These are phyloP conservation scores for Fusarium graminum DNA, from an alignment of 2,329 filamentous ascomycete genomes.

Conservation along the genomic window DNA sequence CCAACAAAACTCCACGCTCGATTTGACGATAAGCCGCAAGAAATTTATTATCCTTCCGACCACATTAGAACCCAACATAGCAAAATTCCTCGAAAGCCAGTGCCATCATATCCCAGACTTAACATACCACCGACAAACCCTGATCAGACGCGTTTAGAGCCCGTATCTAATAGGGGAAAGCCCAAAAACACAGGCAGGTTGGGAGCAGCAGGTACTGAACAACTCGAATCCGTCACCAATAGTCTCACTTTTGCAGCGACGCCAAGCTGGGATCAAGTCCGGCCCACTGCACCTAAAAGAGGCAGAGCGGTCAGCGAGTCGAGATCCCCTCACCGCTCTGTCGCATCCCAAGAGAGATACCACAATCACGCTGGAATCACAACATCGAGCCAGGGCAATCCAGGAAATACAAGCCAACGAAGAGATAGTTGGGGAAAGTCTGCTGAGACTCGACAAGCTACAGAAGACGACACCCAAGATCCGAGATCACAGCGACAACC, in stretches of 20 bases:
- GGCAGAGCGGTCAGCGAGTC: slow-evolving; percentile 10
- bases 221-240: slow-evolving; percentile 5
- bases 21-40: slow-evolving; percentile 29
- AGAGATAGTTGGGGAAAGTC: slow-evolving; percentile 14
- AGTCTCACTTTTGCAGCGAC: slow-evolving; percentile 9
- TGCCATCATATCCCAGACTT: slow-evolving; percentile 4
- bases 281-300: slow-evolving; percentile 14
- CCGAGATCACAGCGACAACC: slow-evolving; percentile 17
- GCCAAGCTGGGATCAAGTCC: slow-evolving; percentile 13
- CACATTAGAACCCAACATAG: slow-evolving; percentile 1
- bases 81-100: slow-evolving; percentile 24
- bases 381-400: slow-evolving; percentile 13
- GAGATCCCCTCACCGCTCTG: slow-evolving; percentile 17
- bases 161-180: slow-evolving; percentile 20
- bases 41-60: slow-evolving; percentile 22
- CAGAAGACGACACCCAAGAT: slow-evolving; percentile 18
- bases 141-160: slow-evolving; percentile 22
- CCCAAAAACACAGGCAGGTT: background rate
- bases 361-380: background rate
- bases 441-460: slow-evolving; percentile 23
- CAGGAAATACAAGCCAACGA: slow-evolving; percentile 38
- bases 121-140: slow-evolving; percentile 5
- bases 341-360: slow-evolving; percentile 3
- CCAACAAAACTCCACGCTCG: slow-evolving; percentile 21
- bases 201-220: slow-evolving; percentile 7